Conservation (phyloP, 2,329 filamentous ascomycete genomes). For the Colletotrichum simmondsii region DNA sequence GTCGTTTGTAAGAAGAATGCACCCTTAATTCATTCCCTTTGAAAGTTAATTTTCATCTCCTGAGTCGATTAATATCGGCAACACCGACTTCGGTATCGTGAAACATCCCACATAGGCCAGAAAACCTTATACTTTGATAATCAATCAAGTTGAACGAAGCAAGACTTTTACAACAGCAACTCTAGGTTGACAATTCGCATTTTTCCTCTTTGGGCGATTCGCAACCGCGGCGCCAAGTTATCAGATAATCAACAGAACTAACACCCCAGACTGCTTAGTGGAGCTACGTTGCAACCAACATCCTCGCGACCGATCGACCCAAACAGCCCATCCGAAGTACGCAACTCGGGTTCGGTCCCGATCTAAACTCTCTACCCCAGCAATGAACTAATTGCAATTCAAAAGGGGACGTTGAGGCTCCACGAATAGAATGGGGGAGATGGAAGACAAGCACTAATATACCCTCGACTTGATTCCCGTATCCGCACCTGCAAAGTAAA, state of each 20-base stretch:
- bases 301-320: neutral
- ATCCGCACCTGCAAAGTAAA: neutral
- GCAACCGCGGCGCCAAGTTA: neutral
- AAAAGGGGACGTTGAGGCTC: neutral
- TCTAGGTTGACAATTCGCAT: neutral
- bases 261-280: neutral
- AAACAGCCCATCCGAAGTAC: neutral
- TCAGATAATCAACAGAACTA: neutral
- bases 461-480: neutral
- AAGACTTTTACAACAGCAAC: neutral
- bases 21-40: neutral
- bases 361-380: neutral
- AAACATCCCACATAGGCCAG: neutral
- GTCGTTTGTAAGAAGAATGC: too few species aligned
- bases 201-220: neutral
- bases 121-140: neutral
- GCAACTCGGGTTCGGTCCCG: neutral
- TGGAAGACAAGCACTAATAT: too few species aligned
- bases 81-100: neutral
- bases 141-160: neutral
- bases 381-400: neutral
- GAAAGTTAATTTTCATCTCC: neutral
- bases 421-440: too few species aligned
- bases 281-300: neutral
- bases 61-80: neutral